phyloP scores from a whole-genome alignment of 108 stramenopile species.

The Cyclotella kingstonii region DNA sequence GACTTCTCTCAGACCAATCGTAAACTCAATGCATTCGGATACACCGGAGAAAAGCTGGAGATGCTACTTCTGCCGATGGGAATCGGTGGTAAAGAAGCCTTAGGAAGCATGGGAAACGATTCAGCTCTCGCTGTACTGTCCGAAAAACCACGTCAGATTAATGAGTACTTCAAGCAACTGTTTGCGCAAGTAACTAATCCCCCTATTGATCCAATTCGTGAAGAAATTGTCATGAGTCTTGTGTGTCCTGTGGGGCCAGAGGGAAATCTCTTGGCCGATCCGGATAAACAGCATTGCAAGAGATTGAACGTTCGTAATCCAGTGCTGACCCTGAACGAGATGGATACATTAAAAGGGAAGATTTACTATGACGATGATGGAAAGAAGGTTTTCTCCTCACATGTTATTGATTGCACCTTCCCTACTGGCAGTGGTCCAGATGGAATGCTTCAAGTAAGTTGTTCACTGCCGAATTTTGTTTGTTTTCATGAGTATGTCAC shows the following conservation, averaged over 20 bases:
- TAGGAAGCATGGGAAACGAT: conserved; percentile 98
- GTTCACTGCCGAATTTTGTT: background rate
- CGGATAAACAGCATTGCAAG: conserved; percentile 70
- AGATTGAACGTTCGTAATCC: conserved; percentile 89
- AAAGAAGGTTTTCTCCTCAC: conserved; percentile 68
- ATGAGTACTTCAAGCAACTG: conserved; percentile 98
- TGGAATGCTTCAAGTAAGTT: conserved; percentile 85
- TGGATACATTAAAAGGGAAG: conserved; percentile 88
- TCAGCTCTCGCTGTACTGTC: conserved; percentile 95
- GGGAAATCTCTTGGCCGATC: conserved; percentile 85
- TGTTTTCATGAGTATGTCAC: background rate
- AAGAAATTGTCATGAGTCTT: conserved; percentile 98
- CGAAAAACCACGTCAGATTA: conserved; percentile 87
- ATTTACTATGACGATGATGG: conserved; percentile 66
- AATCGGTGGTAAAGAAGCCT: conserved; percentile 90
- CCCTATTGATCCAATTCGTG: conserved; percentile 97
- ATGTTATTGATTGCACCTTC: conserved; percentile 91
- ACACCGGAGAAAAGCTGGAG: conserved; percentile 90
- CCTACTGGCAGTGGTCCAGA: conserved; percentile 83
- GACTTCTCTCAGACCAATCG: conserved; percentile 79
- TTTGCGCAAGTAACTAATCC: conserved; percentile 99
- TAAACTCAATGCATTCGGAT: conserved; percentile 91
- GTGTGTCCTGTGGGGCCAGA: conserved; percentile 95
- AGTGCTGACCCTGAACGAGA: conserved; percentile 90
- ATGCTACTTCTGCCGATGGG: conserved; percentile 94